Evolutionary conservation across 1,284 basidiomycete species (phyloP).

Genomic region (Pisolithus thermaeus): DNA sequence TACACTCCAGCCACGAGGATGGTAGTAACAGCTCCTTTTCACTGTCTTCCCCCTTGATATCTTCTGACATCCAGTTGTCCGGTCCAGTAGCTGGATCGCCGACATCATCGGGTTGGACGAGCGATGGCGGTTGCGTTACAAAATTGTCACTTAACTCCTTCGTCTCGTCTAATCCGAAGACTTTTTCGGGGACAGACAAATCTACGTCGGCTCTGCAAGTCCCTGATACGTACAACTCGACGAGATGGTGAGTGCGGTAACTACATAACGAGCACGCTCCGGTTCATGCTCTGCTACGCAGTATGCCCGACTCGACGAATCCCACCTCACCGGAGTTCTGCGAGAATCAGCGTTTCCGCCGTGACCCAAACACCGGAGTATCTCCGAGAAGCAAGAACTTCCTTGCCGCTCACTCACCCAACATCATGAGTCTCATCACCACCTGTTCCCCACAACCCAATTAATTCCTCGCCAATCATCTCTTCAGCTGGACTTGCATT

Average conservation of each 20-base stretch:
- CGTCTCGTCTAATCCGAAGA: constrained; percentile 8
- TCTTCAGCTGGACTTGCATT: too few relatives aligned
- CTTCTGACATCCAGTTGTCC: constrained; percentile 27
- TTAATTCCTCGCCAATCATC: constrained; percentile 22
- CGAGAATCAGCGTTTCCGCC: constrained; percentile 27
- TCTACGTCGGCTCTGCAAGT: constrained; percentile 19
- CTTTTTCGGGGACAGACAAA: constrained; percentile 7
- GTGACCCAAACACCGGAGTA: constrained; percentile 28
- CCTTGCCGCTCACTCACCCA: constrained; percentile 25
- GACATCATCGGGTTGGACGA: constrained; percentile 26
- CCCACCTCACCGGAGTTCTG: constrained; percentile 31
- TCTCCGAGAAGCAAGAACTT: constrained; percentile 29
- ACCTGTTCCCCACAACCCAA: constrained; percentile 15
- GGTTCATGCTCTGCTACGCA: constrained; percentile 13
- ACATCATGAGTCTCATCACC: constrained; percentile 10
- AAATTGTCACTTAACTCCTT: constrained; percentile 8
- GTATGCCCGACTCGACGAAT: constrained; percentile 23
- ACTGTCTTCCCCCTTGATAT: constrained; percentile 25
- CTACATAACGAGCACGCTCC: background rate
- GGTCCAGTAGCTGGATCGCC: constrained; percentile 21
- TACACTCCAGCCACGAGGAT: constrained; percentile 10
- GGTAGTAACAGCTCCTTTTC: constrained; percentile 20
- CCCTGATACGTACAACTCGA: constrained; percentile 12
- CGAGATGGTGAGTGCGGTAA: constrained; percentile 12
- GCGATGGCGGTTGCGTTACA: constrained; percentile 23